Evolutionary conservation across 2,329 filamentous ascomycete genomes (phyloP), one percentile per base, ranked within the genome.

Genomic region (Colletotrichum salicis): DNA sequence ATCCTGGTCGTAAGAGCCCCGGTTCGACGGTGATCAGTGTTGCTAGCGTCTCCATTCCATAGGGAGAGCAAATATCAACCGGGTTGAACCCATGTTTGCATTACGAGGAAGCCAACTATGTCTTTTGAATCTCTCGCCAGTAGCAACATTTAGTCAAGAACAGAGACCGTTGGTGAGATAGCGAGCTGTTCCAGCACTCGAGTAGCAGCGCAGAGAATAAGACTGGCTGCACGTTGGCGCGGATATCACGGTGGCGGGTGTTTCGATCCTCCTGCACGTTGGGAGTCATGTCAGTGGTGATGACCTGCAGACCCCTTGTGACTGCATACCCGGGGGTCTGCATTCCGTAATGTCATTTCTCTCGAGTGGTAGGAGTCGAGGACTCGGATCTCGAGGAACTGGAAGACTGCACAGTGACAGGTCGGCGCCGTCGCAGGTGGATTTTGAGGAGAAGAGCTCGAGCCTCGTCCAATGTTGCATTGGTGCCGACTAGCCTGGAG

Each of bases 281-380:
- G 56, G 64, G 37, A 57, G 31, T 68, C 57, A 63, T 37, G 64
- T 31, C 31, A 45, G 24, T 56, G 51, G 51, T n/a, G 48, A 67
- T 71, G 64, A 63, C 52, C 35, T 68, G 64, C 68, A 71, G 68
- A 35, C 51, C 64, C 58, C 65, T 63, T 54, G 64, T 33, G 59
- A 64, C n/a, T 69, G 54, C 69, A 63, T 69, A 22, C 22, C 29
- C 57, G 59, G 65, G 55, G 65, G 65, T 35, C 45, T 51, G 48
- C 55, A 56, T 58, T 60, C 65, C 58, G 22, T 45, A 52, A 33
- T 33, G 33, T 6, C 8, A 56, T 60, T 57, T 35, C 48, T 33
- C 51, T n/a, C 33, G 54, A 31, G 59, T 57, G 37, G 37, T 13
- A 41, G 15, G 37, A 41, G 37, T 41, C 37, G 37, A 41, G 51